A percentile compares a stretch with the other conserved stretches of the same genome.
Evolutionary conservation across 2,329 filamentous ascomycete genomes (phyloP).

Genomic region (Botrytis hyacinthi): DNA sequence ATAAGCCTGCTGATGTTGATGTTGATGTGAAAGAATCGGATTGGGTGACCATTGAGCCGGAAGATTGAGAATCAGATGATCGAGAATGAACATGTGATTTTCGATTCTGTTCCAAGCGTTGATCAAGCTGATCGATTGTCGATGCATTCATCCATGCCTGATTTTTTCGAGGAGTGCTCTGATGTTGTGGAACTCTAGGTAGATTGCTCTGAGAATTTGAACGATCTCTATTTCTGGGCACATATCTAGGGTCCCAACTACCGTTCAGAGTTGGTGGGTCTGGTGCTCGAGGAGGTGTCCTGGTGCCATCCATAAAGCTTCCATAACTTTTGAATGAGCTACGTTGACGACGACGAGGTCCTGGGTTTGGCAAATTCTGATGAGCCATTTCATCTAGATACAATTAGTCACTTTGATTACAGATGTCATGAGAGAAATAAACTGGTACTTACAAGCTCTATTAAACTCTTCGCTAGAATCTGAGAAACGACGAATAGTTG

Average conservation of each 20-base stretch:
- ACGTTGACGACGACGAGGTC: neutral
- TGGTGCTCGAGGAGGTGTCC: constrained; percentile 3
- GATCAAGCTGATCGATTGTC: neutral
- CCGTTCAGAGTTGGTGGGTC: neutral
- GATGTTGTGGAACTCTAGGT: constrained; percentile 11
- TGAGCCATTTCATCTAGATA: neutral
- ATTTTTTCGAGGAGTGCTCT: neutral
- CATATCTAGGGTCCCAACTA: constrained; percentile 8
- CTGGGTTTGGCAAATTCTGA: constrained; percentile 1
- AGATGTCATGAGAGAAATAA: too few relatives aligned
- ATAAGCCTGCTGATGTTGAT: neutral
- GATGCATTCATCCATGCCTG: constrained; percentile 10
- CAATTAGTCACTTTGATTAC: neutral
- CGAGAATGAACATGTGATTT: neutral
- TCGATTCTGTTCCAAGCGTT: neutral
- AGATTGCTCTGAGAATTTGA: neutral
- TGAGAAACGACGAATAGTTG: neutral
- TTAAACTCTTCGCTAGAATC: constrained; percentile 11
- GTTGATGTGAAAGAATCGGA: constrained; percentile 5
- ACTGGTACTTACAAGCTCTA: neutral
- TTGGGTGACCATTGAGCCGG: constrained; percentile 6
- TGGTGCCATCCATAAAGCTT: neutral
- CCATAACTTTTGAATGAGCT: neutral
- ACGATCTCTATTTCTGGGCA: neutral
- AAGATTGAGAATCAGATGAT: neutral